Conservation (phyloP, 73 alveolate species). For the Strombidium stylifer region DNA sequence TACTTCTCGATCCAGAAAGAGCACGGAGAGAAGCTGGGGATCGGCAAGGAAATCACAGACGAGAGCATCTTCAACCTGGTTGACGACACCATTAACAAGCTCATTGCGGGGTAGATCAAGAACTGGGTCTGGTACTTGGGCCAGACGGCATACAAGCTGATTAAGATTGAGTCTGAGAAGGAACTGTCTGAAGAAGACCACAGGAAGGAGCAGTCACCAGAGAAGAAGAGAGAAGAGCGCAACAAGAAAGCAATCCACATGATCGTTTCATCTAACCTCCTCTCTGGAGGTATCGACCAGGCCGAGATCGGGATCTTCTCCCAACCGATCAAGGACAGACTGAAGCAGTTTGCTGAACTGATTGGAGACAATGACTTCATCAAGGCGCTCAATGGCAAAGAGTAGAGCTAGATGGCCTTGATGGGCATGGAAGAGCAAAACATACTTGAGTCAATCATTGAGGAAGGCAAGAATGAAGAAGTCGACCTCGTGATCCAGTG, state of each 20-base stretch:
- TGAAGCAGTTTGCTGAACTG: no score
- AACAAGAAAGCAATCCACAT: background rate
- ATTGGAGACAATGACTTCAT: conserved; percentile 12
- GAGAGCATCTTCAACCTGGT: no score
- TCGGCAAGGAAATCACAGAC: no score
- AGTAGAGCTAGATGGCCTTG: background rate
- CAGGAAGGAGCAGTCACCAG: conserved; percentile 18
- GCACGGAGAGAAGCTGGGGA: no score
- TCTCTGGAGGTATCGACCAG: conserved; percentile 58
- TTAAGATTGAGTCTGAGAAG: conserved; percentile 32
- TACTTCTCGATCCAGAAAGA: no score
- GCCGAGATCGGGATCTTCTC: conserved; percentile 35
- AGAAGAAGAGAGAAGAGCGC: background rate
- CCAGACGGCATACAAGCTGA: conserved; percentile 47
- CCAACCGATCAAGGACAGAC: no score
- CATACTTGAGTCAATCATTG: conserved; percentile 6
- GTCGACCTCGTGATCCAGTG: conserved; percentile 22
- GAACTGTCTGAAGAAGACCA: conserved; percentile 18
- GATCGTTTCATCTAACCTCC: conserved; percentile 10
- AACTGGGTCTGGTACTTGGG: conserved; percentile 49
- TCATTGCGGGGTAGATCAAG: no score
- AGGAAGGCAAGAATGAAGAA: conserved; percentile 23
- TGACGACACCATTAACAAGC: no score
- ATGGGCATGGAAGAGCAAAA: conserved; percentile 27
- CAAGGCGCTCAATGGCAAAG: conserved; percentile 26